Percentiles rank a stretch among this genome's conserved stretches.
phyloP scores from a whole-genome alignment of 2,329 filamentous ascomycete species.

The Aspergillus quadricinctus region DNA sequence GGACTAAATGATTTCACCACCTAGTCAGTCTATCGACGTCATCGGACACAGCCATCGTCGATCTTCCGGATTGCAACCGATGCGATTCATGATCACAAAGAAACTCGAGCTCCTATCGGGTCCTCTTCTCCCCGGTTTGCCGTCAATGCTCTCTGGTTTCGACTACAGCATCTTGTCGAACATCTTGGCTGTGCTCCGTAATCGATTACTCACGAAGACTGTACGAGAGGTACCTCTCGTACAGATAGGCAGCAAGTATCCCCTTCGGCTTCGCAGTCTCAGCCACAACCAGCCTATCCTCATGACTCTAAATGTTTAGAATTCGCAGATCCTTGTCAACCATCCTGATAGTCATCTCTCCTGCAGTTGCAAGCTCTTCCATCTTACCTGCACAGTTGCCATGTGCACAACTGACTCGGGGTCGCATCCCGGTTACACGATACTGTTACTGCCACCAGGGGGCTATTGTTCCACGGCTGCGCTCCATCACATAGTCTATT shows the following conservation, averaged over 20 bases:
- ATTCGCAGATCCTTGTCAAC: not conserved
- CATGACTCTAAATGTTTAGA: not conserved
- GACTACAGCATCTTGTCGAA: not conserved
- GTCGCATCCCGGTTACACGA: not conserved
- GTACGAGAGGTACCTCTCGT: no score
- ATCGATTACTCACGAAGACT: no score
- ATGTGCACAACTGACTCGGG: not conserved
- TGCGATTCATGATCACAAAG: not conserved
- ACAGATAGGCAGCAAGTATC: not conserved
- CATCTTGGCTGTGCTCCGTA: not conserved
- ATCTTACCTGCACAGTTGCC: not conserved
- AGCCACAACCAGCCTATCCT: not conserved
- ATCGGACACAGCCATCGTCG: not conserved
- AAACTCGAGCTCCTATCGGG: not conserved
- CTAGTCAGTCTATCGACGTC: slow-evolving; percentile 2
- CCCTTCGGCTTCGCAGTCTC: not conserved
- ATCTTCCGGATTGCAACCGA: not conserved
- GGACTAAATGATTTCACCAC: slow-evolving; percentile 3
- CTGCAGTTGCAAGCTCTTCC: not conserved
- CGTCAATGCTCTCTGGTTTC: not conserved
- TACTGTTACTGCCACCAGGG: not conserved
- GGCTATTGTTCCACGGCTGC: not conserved
- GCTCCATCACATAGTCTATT: not conserved
- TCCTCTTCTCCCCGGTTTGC: not conserved
- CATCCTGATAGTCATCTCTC: not conserved